Conservation (phyloP, 1,139 yeast genomes). For the Yamadazyma triangularis region DNA sequence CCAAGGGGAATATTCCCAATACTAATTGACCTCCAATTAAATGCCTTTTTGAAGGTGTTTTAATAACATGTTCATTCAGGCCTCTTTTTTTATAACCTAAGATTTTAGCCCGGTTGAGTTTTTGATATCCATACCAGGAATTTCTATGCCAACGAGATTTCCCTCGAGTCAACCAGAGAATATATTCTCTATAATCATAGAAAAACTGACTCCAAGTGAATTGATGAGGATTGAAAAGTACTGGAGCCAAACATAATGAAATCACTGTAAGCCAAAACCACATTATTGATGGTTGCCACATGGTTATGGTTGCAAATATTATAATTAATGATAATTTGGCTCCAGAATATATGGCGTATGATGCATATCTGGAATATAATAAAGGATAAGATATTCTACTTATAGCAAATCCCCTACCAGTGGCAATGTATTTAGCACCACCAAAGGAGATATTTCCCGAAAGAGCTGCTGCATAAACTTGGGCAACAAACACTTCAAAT, state of each 20-base stretch:
- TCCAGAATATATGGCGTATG: slow-evolving; percentile 65
- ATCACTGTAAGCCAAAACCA: slow-evolving; percentile 83
- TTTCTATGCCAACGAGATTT: slow-evolving; percentile 43
- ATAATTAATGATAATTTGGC: slow-evolving; percentile 51
- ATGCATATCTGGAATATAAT: slow-evolving; percentile 62
- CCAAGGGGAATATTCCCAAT: slow-evolving; percentile 41
- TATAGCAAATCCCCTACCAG: slow-evolving; percentile 85
- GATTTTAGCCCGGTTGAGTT: slow-evolving; percentile 50
- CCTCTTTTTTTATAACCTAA: slow-evolving; percentile 62
- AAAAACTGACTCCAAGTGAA: slow-evolving; percentile 67
- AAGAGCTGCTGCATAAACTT: slow-evolving; percentile 71
- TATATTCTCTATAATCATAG: slow-evolving; percentile 61
- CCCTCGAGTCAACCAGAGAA: slow-evolving; percentile 69
- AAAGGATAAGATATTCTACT: slow-evolving; percentile 55
- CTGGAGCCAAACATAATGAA: slow-evolving; percentile 74
- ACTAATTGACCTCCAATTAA: slow-evolving; percentile 50
- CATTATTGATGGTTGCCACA: slow-evolving; percentile 72
- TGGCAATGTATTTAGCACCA: slow-evolving; percentile 78
- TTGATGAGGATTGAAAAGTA: slow-evolving; percentile 83
- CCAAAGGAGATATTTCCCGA: slow-evolving; percentile 69
- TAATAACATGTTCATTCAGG: slow-evolving; percentile 34
- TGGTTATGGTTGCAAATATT: slow-evolving; percentile 58
- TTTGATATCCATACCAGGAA: slow-evolving; percentile 62
- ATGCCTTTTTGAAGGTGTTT: slow-evolving; percentile 25
- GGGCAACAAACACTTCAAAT: slow-evolving; percentile 86